phyloP scores from a whole-genome alignment of 1,284 basidiomycete genomes.

The Ceratobasidium sp. region DNA sequence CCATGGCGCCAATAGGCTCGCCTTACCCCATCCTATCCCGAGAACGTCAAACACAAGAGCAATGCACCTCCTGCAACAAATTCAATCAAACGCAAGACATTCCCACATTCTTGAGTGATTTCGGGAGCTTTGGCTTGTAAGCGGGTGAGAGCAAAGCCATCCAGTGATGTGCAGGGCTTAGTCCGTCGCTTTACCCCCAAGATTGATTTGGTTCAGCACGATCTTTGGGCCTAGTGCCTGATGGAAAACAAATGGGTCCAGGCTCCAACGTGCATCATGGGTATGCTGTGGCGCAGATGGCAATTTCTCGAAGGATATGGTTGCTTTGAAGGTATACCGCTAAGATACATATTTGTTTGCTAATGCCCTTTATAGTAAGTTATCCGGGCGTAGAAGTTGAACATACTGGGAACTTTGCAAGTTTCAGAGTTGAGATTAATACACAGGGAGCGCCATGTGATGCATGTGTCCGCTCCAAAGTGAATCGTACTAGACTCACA shows the following conservation, averaged over 20 bases:
- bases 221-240: background rate
- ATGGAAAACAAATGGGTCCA: constrained; percentile 17
- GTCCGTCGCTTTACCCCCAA: background rate
- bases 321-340: too few species aligned
- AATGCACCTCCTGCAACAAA: constrained; percentile 20
- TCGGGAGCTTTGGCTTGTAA: too few species aligned
- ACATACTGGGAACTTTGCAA: too few species aligned
- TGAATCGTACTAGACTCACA: too few species aligned
- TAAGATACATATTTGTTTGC: too few species aligned
- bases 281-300: constrained; percentile 25
- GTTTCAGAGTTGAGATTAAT: too few species aligned
- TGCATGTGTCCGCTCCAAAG: too few species aligned
- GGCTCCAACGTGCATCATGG: constrained; percentile 17
- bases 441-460: too few species aligned
- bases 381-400: too few species aligned
- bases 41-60: constrained; percentile 6
- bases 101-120: constrained; percentile 9
- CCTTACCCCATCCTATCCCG: constrained; percentile 12
- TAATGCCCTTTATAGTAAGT: too few species aligned
- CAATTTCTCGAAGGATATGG: background rate
- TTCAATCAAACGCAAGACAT: constrained; percentile 8
- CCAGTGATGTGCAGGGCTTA: background rate
- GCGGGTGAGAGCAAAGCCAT: constrained; percentile 3
- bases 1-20: constrained; percentile 5
- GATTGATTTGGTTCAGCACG: background rate